Base-by-base conservation (phyloP, 345 rosid genomes). In the Turnera subulata region DNA sequence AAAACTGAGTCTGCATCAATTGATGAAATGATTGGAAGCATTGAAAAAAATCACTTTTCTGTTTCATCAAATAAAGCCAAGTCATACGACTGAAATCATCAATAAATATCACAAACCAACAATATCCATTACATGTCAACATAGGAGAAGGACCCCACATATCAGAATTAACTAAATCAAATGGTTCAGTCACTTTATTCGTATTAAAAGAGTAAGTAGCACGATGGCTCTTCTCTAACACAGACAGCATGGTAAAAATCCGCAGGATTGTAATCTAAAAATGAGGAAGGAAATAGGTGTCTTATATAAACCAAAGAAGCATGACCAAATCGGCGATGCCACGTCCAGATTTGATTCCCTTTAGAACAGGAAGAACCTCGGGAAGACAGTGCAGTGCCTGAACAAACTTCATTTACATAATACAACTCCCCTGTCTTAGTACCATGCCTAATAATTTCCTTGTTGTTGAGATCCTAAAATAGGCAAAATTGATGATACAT, bases 131-230 rank as follows among this genome's bases (percentile, higher is more conserved):
- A 2, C 6, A 0, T 2, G 1, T 45, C 1, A 12, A 3, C 2
- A 54, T 23, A 0, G 46, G 61, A 0, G 59, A 7, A 10, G 29
- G 60, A 4, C 70, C 26, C 52, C 46, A 58, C 1, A 46, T 37
- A 53, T 67, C 38, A 17, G 37, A 60, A 18, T 53, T 26, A 14
- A 67, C 23, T 1, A 61, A 20, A 12, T 5, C 1, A 61, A 61
- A 67, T 6, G 32, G 50, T 17, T 6, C 6, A 1, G 0, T 12
- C 37, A 21, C 46, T 46, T 37, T 43, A 45, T 51, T 66, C 10
- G 19, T 11, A 20, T 29, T 64, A 0, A 5, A 0, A 6, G 40
- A 39, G 38, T 44, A 64, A 13, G 49, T 1, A 42, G 11, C 21
- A 15, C 23, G 4, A 42, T 61, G 57, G 22, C 57, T 68, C 11